A percentile compares a stretch with the other conserved stretches of the same genome.
phyloP scores from a whole-genome alignment of 495 filamentous ascomycete genomes.

The Penicillium coffeae region DNA sequence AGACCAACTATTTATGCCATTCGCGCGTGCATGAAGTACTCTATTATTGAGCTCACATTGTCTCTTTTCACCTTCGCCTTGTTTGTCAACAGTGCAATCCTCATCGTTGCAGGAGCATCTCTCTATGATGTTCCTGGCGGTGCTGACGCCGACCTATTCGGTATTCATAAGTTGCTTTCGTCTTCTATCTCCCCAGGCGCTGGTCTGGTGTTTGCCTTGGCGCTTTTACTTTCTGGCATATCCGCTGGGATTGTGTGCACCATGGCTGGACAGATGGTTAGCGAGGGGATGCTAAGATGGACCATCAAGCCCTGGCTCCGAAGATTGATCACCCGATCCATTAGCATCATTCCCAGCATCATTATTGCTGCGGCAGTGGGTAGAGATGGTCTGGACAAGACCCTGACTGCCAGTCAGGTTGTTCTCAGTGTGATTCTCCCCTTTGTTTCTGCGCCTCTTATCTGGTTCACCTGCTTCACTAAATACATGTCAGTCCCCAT shows the following conservation, averaged over 20 bases:
- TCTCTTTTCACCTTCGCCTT: constrained; percentile 88
- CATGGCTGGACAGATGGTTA: constrained; percentile 80
- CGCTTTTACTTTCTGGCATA: constrained; percentile 71
- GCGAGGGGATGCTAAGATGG: constrained; percentile 74
- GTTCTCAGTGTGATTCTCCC: constrained; percentile 77
- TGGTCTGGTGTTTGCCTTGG: constrained; percentile 73
- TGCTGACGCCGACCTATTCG: constrained; percentile 69
- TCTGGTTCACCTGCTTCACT: constrained; percentile 81
- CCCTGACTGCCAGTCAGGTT: constrained; percentile 75
- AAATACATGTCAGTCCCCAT: constrained; percentile 72
- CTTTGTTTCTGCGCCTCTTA: constrained; percentile 75
- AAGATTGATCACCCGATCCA: constrained; percentile 63
- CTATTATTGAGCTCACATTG: constrained; percentile 67
- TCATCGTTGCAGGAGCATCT: constrained; percentile 81
- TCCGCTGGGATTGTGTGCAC: constrained; percentile 80
- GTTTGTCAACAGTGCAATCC: constrained; percentile 90
- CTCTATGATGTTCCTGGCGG: constrained; percentile 58
- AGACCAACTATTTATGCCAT: constrained; percentile 75
- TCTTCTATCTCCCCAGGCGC: constrained; percentile 64
- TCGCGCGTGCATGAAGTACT: constrained; percentile 73
- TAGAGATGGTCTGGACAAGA: constrained; percentile 62
- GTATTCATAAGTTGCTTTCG: constrained; percentile 74
- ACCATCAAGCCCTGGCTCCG: constrained; percentile 66
- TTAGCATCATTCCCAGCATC: constrained; percentile 77
- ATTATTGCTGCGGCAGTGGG: constrained; percentile 79